Evolutionary conservation across 164 flowering plant species (phyloP), one percentile per base, ranked within the genome.

Genomic region (Houttuynia cordata): DNA sequence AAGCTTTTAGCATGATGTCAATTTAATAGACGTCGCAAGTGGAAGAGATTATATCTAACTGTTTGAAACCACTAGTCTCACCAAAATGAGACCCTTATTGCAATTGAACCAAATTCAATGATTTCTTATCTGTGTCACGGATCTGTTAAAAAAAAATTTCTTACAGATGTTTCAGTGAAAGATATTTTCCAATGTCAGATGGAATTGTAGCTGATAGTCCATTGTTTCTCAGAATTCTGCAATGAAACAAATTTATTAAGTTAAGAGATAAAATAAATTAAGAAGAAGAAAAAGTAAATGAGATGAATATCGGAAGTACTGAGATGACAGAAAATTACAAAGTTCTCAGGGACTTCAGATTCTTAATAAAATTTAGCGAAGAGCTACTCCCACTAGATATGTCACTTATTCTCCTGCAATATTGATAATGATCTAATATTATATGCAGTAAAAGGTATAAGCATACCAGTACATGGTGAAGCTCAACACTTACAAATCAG

Each of bases 171-270:
- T 51, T 7, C 70, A 89, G 67, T 30, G 47, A 71, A 64, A 53
- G 74, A 60, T 64, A 70, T 34, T 73, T 81, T 53, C 83, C 85
- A 51, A 86, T 76, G 59, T 65, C 57, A 9, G 83, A 64, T 50
- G 93, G 91, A 63, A 89, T 79, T 25, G 83, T 59, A 70, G 62
- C 91, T 22, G 81, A 71, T 58, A 86, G 78, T 60, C 76, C 75
- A 59, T 77, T 83, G 58, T 89, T 83, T 64, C 88, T 73, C 64
- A 89, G 74, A 55, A 73, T 67, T 67, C 93, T 89, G 80, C 65
- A n/a, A n/a, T n/a, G n/a, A n/a, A 68, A 34, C 30, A 53, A 2
- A 67, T 10, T 45, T 45, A 8, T 2, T 45, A 12, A 55, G 24
- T 13, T 23, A 47, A 52, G 30, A 34, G 23, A 58, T 61, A 4